Percentiles rank a stretch among this genome's conserved stretches.
Evolutionary conservation across 768 basidiomycete genomes (phyloP).

Genomic region (Agrocybe chaxingu): DNA sequence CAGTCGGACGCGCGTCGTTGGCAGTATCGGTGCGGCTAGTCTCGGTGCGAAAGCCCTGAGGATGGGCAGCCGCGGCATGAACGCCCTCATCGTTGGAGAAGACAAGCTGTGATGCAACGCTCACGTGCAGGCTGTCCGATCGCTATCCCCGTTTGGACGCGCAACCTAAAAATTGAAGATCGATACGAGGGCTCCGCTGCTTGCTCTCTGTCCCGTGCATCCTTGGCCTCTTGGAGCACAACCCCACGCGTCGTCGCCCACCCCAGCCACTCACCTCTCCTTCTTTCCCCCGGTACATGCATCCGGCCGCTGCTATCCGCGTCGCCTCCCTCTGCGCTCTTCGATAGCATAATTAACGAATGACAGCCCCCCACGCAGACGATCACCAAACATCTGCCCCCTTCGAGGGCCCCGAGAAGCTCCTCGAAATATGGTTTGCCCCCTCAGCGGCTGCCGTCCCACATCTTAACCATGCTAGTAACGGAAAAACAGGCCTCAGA

Average conservation of each 20-base stretch:
- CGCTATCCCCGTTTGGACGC: conserved; percentile 14
- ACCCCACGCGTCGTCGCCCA: background rate
- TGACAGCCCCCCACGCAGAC: conserved; percentile 30
- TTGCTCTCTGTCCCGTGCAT: background rate
- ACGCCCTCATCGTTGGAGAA: conserved; percentile 30
- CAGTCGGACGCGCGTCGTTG: conserved; percentile 34
- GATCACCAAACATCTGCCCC: conserved; percentile 44
- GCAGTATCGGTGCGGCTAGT: conserved; percentile 46
- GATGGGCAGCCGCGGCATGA: conserved; percentile 43
- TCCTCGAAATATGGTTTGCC: conserved; percentile 97
- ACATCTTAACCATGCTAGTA: conserved; percentile 29
- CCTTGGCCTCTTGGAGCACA: conserved; percentile 1
- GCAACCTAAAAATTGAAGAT: conserved; percentile 11
- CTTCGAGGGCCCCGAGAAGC: conserved; percentile 93
- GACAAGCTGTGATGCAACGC: background rate
- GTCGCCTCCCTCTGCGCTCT: conserved; percentile 31
- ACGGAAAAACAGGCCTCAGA: conserved; percentile 68
- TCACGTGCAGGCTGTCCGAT: background rate
- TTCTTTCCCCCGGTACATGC: conserved; percentile 36
- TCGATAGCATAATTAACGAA: conserved; percentile 46
- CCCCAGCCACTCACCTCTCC: conserved; percentile 7
- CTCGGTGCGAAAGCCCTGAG: conserved; percentile 44
- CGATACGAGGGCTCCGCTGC: background rate
- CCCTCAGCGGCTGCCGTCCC: conserved; percentile 66
- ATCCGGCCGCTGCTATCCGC: conserved; percentile 27